These are phyloP conservation scores for Caryopteris hybrid DNA, from an alignment of 305 asterid genomes.

Conservation along the genomic window DNA sequence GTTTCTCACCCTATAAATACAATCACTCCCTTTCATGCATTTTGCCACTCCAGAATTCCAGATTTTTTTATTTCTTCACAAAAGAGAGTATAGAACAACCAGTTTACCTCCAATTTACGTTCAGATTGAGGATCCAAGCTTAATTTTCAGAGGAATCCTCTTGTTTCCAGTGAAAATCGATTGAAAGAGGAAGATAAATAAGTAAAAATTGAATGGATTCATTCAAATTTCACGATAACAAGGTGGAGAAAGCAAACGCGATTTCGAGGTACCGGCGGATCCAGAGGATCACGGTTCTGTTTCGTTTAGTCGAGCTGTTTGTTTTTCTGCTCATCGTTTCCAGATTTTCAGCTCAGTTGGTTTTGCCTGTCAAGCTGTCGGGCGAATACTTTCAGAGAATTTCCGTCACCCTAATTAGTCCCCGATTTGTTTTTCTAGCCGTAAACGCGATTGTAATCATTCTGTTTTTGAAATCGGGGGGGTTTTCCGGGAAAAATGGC, in stretches of 20 bases:
- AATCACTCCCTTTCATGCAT: constrained; percentile 8
- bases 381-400: constrained; percentile 40
- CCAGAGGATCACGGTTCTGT: constrained; percentile 33
- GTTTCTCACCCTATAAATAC: constrained; percentile 24
- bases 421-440: constrained; percentile 58
- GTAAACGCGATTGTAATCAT: constrained; percentile 64
- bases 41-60: not conserved
- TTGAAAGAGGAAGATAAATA: not conserved
- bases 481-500: constrained; percentile 29
- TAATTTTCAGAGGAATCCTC: not conserved
- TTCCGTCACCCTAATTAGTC: constrained; percentile 41
- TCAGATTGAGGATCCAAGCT: not conserved
- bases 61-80: no score
- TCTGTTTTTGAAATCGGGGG: constrained; percentile 54
- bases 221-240: constrained; percentile 31
- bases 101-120: no score
- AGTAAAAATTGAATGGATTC: constrained; percentile 39
- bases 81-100: no score
- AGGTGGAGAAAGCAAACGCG: constrained; percentile 55
- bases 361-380: constrained; percentile 25
- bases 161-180: not conserved
- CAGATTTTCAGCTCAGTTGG: constrained; percentile 37
- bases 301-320: constrained; percentile 48
- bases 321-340: constrained; percentile 41
- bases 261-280: constrained; percentile 31